These are phyloP conservation scores for Anisogramma anomala DNA, from an alignment of 2,329 filamentous ascomycete genomes.

Conservation along the genomic window DNA sequence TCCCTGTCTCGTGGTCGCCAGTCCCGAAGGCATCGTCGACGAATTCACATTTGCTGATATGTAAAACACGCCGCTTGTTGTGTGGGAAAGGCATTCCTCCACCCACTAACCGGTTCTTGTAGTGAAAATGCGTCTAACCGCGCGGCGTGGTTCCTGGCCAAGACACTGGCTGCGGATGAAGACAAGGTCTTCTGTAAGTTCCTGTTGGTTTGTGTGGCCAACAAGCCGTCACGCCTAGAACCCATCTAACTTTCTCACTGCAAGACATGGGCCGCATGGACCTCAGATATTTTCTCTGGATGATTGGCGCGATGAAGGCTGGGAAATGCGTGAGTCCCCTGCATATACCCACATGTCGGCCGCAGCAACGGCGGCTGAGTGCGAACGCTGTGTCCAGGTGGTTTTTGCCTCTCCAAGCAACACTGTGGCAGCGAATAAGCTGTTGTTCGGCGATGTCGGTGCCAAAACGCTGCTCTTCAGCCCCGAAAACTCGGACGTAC, in stretches of 20 bases:
- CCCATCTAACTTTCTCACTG: too few relatives aligned
- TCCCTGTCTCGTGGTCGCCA: constrained; percentile 3
- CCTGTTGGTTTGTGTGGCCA: too few relatives aligned
- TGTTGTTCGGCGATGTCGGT: constrained; percentile 9
- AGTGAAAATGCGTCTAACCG: constrained; percentile 17
- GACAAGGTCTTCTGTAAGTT: constrained; percentile 13
- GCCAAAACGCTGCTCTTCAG: constrained; percentile 12
- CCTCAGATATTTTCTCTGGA: constrained; percentile 13
- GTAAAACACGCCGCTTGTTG: too few relatives aligned
- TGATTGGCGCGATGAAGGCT: constrained; percentile 10
- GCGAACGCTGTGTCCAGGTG: background rate
- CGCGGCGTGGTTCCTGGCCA: constrained; percentile 16
- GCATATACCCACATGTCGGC: background rate
- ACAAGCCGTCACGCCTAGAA: too few relatives aligned
- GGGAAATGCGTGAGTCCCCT: constrained; percentile 8
- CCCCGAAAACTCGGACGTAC: constrained; percentile 8
- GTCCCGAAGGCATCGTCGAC: constrained; percentile 7
- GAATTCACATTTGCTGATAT: constrained; percentile 15
- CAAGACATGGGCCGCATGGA: constrained; percentile 12
- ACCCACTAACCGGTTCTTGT: too few relatives aligned
- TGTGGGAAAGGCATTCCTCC: too few relatives aligned
- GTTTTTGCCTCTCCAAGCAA: constrained; percentile 7
- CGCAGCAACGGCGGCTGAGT: too few relatives aligned
- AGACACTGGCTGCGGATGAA: constrained; percentile 9
- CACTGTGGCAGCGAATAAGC: constrained; percentile 5